phyloP scores from a whole-genome alignment of 495 filamentous ascomycete species.

The Podospora pseudocomata region DNA sequence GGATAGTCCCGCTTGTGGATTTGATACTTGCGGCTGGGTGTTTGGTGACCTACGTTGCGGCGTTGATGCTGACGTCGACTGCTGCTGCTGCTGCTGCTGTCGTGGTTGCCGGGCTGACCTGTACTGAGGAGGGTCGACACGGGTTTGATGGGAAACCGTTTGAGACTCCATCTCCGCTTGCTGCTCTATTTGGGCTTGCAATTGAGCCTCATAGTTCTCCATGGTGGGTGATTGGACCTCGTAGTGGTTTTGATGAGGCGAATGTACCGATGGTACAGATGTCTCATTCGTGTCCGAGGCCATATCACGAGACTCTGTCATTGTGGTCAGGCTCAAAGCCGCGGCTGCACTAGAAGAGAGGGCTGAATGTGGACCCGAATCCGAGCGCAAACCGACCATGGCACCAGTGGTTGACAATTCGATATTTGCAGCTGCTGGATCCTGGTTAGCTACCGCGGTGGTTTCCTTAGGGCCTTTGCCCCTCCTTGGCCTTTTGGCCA shows the following conservation, averaged over 20 bases:
- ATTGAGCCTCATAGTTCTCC: conserved; percentile 34
- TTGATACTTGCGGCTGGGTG: conserved; percentile 26
- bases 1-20: conserved; percentile 21
- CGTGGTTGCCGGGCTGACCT: conserved; percentile 24
- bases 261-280: conserved; percentile 20
- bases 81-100: conserved; percentile 26
- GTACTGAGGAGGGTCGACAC: conserved; percentile 17
- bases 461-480: conserved; percentile 19
- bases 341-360: not conserved
- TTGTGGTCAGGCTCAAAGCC: not conserved
- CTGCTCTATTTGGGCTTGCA: conserved; percentile 34
- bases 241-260: conserved; percentile 26
- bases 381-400: not conserved
- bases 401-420: not conserved
- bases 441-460: not conserved
- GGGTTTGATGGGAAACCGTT: conserved; percentile 12
- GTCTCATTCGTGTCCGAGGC: conserved; percentile 13
- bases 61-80: conserved; percentile 19
- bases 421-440: conserved; percentile 2
- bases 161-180: conserved; percentile 24
- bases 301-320: conserved; percentile 6
- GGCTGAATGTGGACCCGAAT: too few species aligned
- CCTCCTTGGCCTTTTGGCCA: conserved; percentile 29
- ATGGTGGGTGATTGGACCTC: conserved; percentile 33
- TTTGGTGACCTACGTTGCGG: conserved; percentile 26